A percentile compares a stretch with the other conserved stretches of the same genome.
phyloP scores from a whole-genome alignment of 2,329 filamentous ascomycete species.

The Phaeophleospora eucalypticola region DNA sequence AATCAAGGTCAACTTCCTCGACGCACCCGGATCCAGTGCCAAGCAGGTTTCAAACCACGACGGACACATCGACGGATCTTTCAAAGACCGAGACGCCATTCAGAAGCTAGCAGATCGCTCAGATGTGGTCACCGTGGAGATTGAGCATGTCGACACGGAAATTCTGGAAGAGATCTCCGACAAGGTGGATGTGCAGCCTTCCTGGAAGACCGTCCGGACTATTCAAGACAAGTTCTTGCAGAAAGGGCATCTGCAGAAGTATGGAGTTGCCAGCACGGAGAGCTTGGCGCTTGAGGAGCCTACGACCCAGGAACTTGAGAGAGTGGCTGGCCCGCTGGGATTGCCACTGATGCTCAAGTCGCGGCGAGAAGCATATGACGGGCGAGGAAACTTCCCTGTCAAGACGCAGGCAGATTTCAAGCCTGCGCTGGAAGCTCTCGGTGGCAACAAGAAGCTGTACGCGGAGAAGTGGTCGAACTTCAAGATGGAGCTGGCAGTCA shows the following conservation, averaged over 20 bases:
- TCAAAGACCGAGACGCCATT: conserved; percentile 77
- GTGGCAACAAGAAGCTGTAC: conserved; percentile 66
- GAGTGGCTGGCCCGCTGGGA: conserved; percentile 62
- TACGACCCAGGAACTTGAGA: conserved; percentile 57
- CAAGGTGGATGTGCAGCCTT: conserved; percentile 66
- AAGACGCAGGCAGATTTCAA: conserved; percentile 57
- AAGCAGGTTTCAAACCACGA: conserved; percentile 77
- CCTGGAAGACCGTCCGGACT: conserved; percentile 77
- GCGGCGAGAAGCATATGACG: conserved; percentile 86
- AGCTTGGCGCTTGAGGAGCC: conserved; percentile 63
- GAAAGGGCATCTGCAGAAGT: conserved; percentile 70
- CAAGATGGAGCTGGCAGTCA: conserved; percentile 81
- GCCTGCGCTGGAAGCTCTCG: conserved; percentile 65
- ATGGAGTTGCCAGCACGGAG: conserved; percentile 67
- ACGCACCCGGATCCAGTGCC: conserved; percentile 70
- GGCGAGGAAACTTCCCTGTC: conserved; percentile 69
- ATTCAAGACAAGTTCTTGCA: conserved; percentile 94
- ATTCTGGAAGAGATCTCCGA: conserved; percentile 78
- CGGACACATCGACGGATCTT: conserved; percentile 77
- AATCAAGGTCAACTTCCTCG: conserved; percentile 73
- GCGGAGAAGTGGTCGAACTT: conserved; percentile 89
- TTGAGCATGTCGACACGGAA: conserved; percentile 90
- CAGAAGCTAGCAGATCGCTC: conserved; percentile 70
- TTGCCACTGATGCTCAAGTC: conserved; percentile 92
- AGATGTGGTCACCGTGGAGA: conserved; percentile 86